A percentile compares a stretch with the other conserved stretches of the same genome.
Evolutionary conservation across 2,329 filamentous ascomycete genomes (phyloP).

Genomic region (Xylariaceae sp.): DNA sequence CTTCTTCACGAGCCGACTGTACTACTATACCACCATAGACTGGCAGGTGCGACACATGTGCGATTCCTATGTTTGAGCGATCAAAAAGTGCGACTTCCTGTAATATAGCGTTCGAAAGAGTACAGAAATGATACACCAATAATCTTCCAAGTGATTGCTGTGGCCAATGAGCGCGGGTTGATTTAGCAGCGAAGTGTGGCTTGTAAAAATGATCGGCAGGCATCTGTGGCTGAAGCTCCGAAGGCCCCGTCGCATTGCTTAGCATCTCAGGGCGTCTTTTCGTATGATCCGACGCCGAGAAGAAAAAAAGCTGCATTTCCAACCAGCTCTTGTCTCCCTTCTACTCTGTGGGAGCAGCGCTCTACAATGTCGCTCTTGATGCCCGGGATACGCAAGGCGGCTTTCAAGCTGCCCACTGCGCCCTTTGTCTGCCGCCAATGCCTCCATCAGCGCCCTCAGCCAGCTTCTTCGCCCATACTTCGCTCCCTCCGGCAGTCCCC

Average conservation of each 20-base stretch:
- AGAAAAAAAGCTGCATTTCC: not conserved
- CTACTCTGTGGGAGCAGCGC: conserved; percentile 2
- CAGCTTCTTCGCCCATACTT: conserved; percentile 34
- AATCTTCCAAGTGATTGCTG: too few species aligned
- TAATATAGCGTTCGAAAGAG: not conserved
- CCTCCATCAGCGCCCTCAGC: conserved; percentile 26
- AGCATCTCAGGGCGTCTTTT: too few species aligned
- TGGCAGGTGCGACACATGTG: not conserved
- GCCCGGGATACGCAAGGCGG: conserved; percentile 37
- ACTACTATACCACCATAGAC: too few species aligned
- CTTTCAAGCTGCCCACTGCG: conserved; percentile 34
- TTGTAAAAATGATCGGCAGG: too few species aligned
- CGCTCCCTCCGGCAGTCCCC: conserved; percentile 23
- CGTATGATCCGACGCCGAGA: not conserved
- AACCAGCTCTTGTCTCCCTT: conserved; percentile 1
- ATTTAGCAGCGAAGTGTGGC: too few species aligned
- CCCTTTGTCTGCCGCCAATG: conserved; percentile 48
- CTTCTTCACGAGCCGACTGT: too few species aligned
- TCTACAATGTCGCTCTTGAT: conserved; percentile 37
- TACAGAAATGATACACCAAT: too few species aligned
- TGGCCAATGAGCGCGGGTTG: too few species aligned
- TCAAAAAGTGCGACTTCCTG: conserved; percentile 1
- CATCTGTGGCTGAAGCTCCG: conserved; percentile 1
- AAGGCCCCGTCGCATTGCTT: not conserved
- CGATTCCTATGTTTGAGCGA: not conserved